Evolutionary conservation across 2,329 filamentous ascomycete species (phyloP), one percentile per base, ranked within the genome.

Genomic region (Fusarium lateritium): DNA sequence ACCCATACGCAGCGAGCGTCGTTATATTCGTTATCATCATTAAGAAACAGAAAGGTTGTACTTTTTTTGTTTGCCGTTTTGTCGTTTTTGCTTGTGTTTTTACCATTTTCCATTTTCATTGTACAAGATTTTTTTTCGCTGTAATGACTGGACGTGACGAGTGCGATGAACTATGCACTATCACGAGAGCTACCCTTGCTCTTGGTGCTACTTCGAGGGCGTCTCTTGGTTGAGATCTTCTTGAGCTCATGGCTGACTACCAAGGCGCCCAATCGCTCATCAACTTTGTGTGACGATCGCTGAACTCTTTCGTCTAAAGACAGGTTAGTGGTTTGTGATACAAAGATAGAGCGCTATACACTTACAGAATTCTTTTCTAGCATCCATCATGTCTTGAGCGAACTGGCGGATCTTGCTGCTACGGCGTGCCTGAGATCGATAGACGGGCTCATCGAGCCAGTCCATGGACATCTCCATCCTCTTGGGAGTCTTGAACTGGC

Each of bases 401-500:
- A 72, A 62, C 34, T 70, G 66, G 38, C 70, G 73, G 34, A 81
- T 75, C 10, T 64, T 62, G 61, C 74, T 72, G 68, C 74, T 73
- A n/a, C 75, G 69, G 51, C 66, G 65, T 42, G 74, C 65, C 40
- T 68, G 60, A 44, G 67, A 59, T 6, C 76, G 73, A 26, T 76
- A 77, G 4, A 65, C 59, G 2, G 74, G 67, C n/a, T 69, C 56
- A 56, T 79, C 78, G 36, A 81, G 72, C 78, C 79, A 81, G 53
- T 80, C 79, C 42, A 81, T 67, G 3, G 79, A 77, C 54, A 81
- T 66, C 53, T 81, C 79, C 44, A 81, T 66, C 62, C 78, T 80
- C 73, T 81, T 81, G 68, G 79, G 80, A 44, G 77, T 81, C 34
- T 79, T 75, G 63, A 81, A 81, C 50, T 81, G 79, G 64, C 79